These are phyloP conservation scores for Cadophora sp. DNA, from an alignment of 2,329 filamentous ascomycete genomes.

Conservation along the genomic window DNA sequence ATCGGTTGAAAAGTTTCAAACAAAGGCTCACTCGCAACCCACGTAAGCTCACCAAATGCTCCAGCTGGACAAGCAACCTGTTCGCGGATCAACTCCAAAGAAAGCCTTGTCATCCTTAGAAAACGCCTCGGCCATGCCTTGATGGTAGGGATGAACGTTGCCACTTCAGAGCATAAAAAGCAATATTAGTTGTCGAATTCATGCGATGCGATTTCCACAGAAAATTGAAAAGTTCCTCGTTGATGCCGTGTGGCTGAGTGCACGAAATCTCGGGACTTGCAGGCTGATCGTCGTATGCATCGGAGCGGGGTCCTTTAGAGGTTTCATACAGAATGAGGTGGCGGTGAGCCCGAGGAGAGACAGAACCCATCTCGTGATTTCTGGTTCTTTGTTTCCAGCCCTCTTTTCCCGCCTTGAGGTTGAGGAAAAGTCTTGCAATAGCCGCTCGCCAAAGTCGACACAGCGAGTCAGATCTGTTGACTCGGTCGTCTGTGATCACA, in stretches of 20 bases:
- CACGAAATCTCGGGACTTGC: conserved; percentile 13
- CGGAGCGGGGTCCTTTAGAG: conserved; percentile 18
- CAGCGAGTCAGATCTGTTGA: conserved; percentile 7
- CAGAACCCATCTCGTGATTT: conserved; percentile 2
- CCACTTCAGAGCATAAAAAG: conserved; percentile 19
- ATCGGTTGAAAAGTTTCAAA: conserved; percentile 3
- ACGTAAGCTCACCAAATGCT: conserved; percentile 3
- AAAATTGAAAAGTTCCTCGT: conserved; percentile 12
- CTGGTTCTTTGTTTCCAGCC: conserved; percentile 10
- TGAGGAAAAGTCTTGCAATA: neutral
- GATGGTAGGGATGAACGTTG: conserved; percentile 21
- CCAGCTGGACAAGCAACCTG: conserved; percentile 16
- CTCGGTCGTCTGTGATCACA: conserved; percentile 11
- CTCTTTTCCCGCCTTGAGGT: neutral
- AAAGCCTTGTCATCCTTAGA: conserved; percentile 15
- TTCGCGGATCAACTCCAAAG: conserved; percentile 12
- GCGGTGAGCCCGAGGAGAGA: conserved; percentile 19
- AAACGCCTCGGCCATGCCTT: conserved; percentile 4
- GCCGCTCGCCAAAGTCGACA: neutral
- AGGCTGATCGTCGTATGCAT: conserved; percentile 16
- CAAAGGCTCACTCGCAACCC: conserved; percentile 2
- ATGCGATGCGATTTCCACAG: conserved; percentile 19
- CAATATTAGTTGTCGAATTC: conserved; percentile 7
- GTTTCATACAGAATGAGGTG: conserved; percentile 21
- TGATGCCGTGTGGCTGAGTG: conserved; percentile 25